A percentile compares a stretch with the other conserved stretches of the same genome.
Evolutionary conservation across 495 filamentous ascomycete species (phyloP).

Genomic region (Podospora tetraspora): DNA sequence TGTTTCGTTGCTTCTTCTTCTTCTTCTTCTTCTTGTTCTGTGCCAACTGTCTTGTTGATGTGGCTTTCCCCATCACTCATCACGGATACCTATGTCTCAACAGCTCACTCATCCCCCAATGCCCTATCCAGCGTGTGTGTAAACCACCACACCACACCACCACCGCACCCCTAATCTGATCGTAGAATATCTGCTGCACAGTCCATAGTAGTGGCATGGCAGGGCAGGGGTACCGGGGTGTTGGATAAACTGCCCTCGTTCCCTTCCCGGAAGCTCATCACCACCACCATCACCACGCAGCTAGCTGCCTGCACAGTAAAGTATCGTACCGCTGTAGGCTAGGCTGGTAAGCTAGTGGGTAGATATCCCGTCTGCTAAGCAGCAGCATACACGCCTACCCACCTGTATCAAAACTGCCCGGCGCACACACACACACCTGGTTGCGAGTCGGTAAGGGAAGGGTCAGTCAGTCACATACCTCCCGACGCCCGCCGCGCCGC

Average conservation of each 20-base stretch:
- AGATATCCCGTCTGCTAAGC: background rate
- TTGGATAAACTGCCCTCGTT: background rate
- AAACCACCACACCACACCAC: background rate
- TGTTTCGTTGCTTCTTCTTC: background rate
- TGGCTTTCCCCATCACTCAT: background rate
- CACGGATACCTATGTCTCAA: background rate
- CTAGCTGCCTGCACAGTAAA: background rate
- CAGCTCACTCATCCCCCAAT: background rate
- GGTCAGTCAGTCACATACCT: background rate
- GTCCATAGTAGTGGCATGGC: too few species aligned
- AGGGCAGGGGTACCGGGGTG: background rate
- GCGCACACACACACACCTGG: background rate
- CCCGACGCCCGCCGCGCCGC: background rate
- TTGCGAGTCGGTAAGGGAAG: background rate
- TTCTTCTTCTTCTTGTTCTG: background rate
- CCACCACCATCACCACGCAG: background rate
- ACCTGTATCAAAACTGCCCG: background rate
- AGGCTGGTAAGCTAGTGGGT: background rate
- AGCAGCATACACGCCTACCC: background rate
- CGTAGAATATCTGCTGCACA: background rate
- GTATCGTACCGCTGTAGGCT: background rate
- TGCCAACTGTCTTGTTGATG: background rate
- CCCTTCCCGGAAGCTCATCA: background rate
- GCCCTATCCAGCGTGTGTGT: background rate
- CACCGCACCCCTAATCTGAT: background rate